phyloP scores from a whole-genome alignment of 495 filamentous ascomycete species.

The Penicillium parvum region DNA sequence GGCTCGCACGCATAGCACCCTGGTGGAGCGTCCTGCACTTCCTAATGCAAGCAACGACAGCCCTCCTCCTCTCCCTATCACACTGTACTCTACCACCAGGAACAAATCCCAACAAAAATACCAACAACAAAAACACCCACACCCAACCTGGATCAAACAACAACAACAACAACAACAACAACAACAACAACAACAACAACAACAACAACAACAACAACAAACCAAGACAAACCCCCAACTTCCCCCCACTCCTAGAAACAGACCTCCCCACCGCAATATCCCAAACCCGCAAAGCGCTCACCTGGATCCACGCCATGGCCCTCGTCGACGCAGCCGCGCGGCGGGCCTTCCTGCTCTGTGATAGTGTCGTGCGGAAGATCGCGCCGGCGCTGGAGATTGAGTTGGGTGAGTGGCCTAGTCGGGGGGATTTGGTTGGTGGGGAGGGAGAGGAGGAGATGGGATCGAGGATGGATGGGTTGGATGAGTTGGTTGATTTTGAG shows the following conservation, averaged over 20 bases:
- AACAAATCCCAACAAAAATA: not conserved
- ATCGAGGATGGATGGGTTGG: conserved; percentile 13
- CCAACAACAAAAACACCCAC: too few relatives aligned
- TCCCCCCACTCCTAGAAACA: conserved; percentile 1
- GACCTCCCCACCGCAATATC: conserved; percentile 29
- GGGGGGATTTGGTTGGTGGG: not conserved
- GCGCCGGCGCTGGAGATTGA: conserved; percentile 27
- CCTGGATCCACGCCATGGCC: conserved; percentile 47
- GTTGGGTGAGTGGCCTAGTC: conserved; percentile 28
- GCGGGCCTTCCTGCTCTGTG: conserved; percentile 47
- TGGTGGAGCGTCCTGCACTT: conserved; percentile 63
- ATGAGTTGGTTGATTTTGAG: conserved; percentile 21
- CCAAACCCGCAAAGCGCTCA: conserved; percentile 45
- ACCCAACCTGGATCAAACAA: not conserved
- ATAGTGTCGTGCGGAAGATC: conserved; percentile 25
- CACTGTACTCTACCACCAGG: conserved; percentile 13
- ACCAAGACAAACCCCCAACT: too few relatives aligned
- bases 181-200: too few relatives aligned
- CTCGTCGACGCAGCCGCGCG: conserved; percentile 38
- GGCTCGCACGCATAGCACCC: conserved; percentile 46
- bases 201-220: too few relatives aligned
- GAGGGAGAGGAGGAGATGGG: not conserved
- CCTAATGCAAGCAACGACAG: conserved; percentile 56
- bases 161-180: too few relatives aligned
- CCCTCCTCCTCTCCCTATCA: conserved; percentile 53